These are phyloP conservation scores for Craterostigma plantagineum DNA, from an alignment of 257 asterid genomes.

Conservation along the genomic window DNA sequence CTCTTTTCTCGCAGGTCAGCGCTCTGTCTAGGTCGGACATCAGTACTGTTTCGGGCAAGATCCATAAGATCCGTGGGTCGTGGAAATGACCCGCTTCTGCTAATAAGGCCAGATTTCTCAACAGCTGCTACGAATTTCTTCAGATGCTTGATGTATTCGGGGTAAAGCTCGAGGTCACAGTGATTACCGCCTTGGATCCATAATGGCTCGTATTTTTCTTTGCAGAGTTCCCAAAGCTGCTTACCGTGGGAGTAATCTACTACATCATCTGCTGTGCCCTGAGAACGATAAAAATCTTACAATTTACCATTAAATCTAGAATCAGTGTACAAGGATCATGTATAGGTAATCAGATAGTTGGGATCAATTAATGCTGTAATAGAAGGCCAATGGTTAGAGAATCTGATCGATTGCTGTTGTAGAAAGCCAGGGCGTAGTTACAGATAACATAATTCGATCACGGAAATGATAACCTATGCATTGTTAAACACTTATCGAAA, in stretches of 20 bases:
- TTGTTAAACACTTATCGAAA: not conserved
- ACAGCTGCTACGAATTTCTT: constrained; percentile 6
- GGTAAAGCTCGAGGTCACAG: constrained; percentile 7
- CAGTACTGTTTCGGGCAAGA: constrained; percentile 28
- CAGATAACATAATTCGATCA: too few species aligned
- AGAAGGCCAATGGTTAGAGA: too few species aligned
- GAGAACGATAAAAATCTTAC: not conserved
- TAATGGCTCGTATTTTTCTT: constrained; percentile 4
- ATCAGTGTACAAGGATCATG: too few species aligned
- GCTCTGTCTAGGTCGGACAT: constrained; percentile 62
- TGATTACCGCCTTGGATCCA: constrained; percentile 7
- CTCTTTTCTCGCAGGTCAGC: constrained; percentile 63
- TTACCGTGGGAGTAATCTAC: constrained; percentile 4
- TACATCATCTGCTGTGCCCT: constrained; percentile 7
- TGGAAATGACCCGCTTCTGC: not conserved
- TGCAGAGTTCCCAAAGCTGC: constrained; percentile 7
- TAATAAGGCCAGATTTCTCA: not conserved
- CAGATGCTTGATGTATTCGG: constrained; percentile 5
- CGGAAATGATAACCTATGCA: too few species aligned
- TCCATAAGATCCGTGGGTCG: not conserved
- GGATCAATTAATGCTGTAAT: too few species aligned
- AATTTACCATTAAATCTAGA: too few species aligned
- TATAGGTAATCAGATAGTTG: too few species aligned
- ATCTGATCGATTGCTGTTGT: too few species aligned
- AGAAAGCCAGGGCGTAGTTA: too few species aligned